Evolutionary conservation across 2,329 filamentous ascomycete genomes (phyloP), one percentile per base, ranked within the genome.

Genomic region (Cytospora piceae): DNA sequence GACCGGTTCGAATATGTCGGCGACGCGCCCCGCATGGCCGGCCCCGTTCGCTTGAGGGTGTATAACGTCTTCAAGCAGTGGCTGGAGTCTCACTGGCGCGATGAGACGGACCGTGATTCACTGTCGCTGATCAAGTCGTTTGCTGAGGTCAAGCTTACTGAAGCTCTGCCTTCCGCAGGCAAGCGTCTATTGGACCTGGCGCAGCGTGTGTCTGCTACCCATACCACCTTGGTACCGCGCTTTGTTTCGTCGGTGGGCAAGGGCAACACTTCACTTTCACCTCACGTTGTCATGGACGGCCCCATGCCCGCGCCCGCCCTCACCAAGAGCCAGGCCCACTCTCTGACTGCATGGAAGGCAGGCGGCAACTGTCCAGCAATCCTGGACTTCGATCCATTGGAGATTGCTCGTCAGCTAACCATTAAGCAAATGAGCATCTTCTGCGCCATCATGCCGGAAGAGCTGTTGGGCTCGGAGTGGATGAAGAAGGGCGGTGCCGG

Each of bases 21-120:
- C 15, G 90, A 95, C 67, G 91, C 89, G 57, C 86, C 88, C 27
- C 85, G 88, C 66, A 86, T 94, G 69, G 89, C 93, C 27, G 86
- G 84, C 3, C 92, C 94, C 0, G 94, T 98, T 27, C 89, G 94
- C 59, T 81, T 99, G 57, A 88, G 95, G 60, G 93, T 98, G 1
- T 98, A 96, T 81, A 98, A 99, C 75, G 90, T 93, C 64, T 93
- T 99, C 83, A 99, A 99, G 78, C 91, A 92, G 52, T 99, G 95
- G 95, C 82, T 99, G 24, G 95, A 98, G 79, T 95, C 91, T 8
- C 93, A 99, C 77, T 99, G 95, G 94, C 88, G 91, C 57, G 87
- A 92, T 69, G 87, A 93, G 66, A 88, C 89, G 14, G 95, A 99
- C 74, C 86, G 87, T 61, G 84, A 87, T 15, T 93, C 94, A 1